Evolutionary conservation across 2,329 filamentous ascomycete species (phyloP), one percentile per base, ranked within the genome.

Genomic region (Aspergillus luchuensis): DNA sequence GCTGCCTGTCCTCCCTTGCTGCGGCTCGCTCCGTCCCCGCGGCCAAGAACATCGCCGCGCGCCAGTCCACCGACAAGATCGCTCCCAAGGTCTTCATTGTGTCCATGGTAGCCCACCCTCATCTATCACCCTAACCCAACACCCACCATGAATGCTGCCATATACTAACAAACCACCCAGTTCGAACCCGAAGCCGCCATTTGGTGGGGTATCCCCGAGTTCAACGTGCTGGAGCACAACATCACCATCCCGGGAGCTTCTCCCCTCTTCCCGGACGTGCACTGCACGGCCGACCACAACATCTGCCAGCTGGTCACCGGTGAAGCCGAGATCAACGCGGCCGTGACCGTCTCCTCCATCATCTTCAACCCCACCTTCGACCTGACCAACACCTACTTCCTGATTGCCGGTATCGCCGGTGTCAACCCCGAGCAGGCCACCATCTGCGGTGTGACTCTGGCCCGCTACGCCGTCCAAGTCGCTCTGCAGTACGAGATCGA

Each of bases 401-500:
- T 92, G 59, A 74, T 91, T 30, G 86, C 83, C 1, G 90, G 90
- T 2, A 92, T 93, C 63, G 89, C 87, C 1, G 90, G 90, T n/a
- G 81, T 91, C 47, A 91, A 86, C 72, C 90, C 90, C 0, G 84
- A 87, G 62, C 76, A 85, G 25, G 86, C 83, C 21, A 91, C 89
- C 0, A 80, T 90, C 4, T 86, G 84, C 48, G 83, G 84, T 43
- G 89, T 91, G 0, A 87, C 88, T 1, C 85, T 93, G 57, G 84
- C 87, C 39, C 83, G 85, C 21, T 93, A 87, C 69, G 85, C 89
- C 0, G 83, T 92, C 5, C 90, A 92, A 71, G 89, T 91, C 2
- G 89, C 87, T 0, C 79, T 92, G 56, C 89, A 92, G 73, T 90
- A 91, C 65, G 90, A 92, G 74, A 85, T 92, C 62, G 89, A 92